phyloP scores from a whole-genome alignment of 2,329 filamentous ascomycete genomes.

The Calonectria crousiana region DNA sequence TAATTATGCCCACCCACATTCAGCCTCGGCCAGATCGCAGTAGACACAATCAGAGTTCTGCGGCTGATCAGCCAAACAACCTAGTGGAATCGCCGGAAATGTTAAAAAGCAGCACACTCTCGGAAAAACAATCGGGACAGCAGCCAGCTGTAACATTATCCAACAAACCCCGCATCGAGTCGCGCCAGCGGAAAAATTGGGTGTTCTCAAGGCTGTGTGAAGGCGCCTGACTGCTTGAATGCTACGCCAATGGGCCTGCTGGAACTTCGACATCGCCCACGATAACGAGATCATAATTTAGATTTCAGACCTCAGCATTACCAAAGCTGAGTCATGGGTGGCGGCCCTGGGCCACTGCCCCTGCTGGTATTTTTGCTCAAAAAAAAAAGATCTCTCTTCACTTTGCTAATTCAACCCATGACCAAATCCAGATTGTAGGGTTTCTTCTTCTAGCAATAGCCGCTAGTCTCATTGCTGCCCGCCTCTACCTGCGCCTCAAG shows the following conservation, averaged over 20 bases:
- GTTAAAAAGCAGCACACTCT: background rate
- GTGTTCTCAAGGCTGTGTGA: background rate
- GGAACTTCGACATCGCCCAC: no score
- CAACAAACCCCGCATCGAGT: background rate
- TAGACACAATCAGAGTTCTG: background rate
- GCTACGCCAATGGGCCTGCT: background rate
- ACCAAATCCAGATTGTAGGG: background rate
- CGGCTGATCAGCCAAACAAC: background rate
- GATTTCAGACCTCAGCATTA: background rate
- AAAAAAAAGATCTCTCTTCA: background rate
- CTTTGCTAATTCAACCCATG: background rate
- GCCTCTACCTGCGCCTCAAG: slow-evolving; percentile 29
- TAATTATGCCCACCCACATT: background rate
- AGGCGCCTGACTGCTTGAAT: background rate
- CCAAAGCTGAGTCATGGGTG: background rate
- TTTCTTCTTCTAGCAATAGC: background rate
- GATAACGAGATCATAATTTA: background rate
- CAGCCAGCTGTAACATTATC: background rate
- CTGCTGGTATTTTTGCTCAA: background rate
- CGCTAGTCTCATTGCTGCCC: slow-evolving; percentile 15
- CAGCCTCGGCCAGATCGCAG: background rate
- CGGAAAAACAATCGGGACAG: background rate
- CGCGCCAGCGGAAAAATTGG: background rate
- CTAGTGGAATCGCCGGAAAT: background rate
- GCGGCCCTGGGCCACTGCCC: background rate